Conservation (phyloP, 2,329 filamentous ascomycete species). For the Hyphodiscus sp. region DNA sequence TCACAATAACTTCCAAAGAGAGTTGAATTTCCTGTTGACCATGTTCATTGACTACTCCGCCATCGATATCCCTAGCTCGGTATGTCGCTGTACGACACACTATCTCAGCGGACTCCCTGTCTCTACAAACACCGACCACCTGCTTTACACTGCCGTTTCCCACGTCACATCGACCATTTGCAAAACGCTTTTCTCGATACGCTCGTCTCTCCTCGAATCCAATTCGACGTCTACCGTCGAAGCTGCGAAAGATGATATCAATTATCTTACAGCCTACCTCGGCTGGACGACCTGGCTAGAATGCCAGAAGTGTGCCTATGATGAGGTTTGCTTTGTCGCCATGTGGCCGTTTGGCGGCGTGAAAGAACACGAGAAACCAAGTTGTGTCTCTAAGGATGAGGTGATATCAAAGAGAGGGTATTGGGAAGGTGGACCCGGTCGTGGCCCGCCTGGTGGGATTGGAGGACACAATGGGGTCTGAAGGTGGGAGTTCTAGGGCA, state of each 20-base stretch:
- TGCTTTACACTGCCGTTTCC: slow-evolving; percentile 34
- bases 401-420: too few relatives aligned
- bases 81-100: slow-evolving; percentile 40
- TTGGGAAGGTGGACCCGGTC: too few relatives aligned
- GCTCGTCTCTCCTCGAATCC: neutral
- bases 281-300: neutral
- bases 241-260: neutral
- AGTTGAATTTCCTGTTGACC: slow-evolving; percentile 34
- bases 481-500: neutral
- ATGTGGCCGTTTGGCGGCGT: neutral
- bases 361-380: too few relatives aligned
- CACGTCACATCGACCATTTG: slow-evolving; percentile 35
- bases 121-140: slow-evolving; percentile 7
- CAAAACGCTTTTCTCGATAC: slow-evolving; percentile 9
- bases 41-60: slow-evolving; percentile 37
- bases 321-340: neutral
- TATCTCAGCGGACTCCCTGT: slow-evolving; percentile 32
- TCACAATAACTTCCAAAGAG: slow-evolving; percentile 28
- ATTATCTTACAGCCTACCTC: neutral
- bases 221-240: neutral
- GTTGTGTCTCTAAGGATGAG: too few relatives aligned
- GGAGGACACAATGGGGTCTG: too few relatives aligned
- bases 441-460: too few relatives aligned
- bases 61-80: slow-evolving; percentile 32
- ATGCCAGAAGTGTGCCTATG: neutral